phyloP scores from a whole-genome alignment of 176 grass and related monocot species.

The Oryza meyeriana region DNA sequence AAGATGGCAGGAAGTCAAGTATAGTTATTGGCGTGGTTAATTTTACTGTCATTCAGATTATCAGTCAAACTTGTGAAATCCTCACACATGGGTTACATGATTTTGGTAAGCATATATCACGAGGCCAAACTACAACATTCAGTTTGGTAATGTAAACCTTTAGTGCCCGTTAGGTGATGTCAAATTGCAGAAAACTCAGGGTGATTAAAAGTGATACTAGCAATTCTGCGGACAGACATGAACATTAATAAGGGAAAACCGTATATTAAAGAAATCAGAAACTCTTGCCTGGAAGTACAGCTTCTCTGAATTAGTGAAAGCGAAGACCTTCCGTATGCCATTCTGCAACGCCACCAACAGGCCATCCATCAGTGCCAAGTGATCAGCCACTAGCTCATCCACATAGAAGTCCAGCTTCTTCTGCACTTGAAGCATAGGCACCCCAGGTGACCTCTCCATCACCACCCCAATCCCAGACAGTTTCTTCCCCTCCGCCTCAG shows the following conservation, averaged over 20 bases:
- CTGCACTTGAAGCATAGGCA: constrained; percentile 65
- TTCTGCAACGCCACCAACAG: constrained; percentile 73
- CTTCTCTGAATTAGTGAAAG: constrained; percentile 89
- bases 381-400: constrained; percentile 86
- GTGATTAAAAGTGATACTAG: background rate
- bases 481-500: constrained; percentile 44
- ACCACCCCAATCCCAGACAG: constrained; percentile 89
- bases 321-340: constrained; percentile 77
- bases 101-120: background rate
- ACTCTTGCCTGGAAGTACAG: constrained; percentile 90
- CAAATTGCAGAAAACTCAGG: background rate
- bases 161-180: background rate
- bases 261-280: background rate
- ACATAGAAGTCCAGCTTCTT: constrained; percentile 98
- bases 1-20: background rate
- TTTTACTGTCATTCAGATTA: background rate
- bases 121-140: background rate
- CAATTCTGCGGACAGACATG: background rate
- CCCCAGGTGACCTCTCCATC: constrained; percentile 66
- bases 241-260: background rate
- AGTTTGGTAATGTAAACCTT: background rate
- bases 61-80: background rate
- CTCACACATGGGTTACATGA: background rate
- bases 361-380: constrained; percentile 96
- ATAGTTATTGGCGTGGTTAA: background rate